Evolutionary conservation across 495 filamentous ascomycete genomes (phyloP).

Genomic region (Penicillium samsonianum): DNA sequence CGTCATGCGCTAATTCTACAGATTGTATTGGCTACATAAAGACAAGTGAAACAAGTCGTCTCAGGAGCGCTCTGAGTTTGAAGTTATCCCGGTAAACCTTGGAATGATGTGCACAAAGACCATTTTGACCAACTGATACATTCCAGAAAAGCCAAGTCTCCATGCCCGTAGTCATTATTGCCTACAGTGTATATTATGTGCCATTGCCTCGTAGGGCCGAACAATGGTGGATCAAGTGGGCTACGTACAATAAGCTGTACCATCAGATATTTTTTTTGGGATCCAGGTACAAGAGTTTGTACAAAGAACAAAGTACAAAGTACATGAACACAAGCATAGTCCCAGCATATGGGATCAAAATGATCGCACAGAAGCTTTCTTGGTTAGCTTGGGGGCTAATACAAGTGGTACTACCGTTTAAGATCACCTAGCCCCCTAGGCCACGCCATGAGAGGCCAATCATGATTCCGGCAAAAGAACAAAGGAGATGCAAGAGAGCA

Average conservation of each 20-base stretch:
- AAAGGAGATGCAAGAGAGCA: not conserved
- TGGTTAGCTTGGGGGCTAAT: slow-evolving; percentile 5
- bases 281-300: not conserved
- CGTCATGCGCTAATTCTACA: slow-evolving; percentile 18
- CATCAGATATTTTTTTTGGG: not conserved
- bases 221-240: slow-evolving; percentile 2
- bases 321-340: slow-evolving; percentile 14
- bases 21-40: not conserved
- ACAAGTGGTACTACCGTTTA: not conserved
- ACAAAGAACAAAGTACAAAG: not conserved
- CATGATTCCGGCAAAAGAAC: not conserved
- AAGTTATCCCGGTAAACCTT: not conserved
- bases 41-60: not conserved
- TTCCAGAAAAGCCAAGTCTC: too few relatives aligned
- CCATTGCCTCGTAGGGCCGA: not conserved
- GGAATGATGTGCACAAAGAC: too few relatives aligned
- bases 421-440: not conserved
- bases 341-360: not conserved
- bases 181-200: not conserved
- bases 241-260: not conserved
- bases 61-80: not conserved
- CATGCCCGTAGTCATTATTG: not conserved
- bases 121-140: too few relatives aligned
- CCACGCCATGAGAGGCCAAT: not conserved
- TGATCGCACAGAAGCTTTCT: slow-evolving; percentile 4